Evolutionary conservation across 2,329 filamentous ascomycete genomes (phyloP).

Genomic region (Myriangium duriaei): DNA sequence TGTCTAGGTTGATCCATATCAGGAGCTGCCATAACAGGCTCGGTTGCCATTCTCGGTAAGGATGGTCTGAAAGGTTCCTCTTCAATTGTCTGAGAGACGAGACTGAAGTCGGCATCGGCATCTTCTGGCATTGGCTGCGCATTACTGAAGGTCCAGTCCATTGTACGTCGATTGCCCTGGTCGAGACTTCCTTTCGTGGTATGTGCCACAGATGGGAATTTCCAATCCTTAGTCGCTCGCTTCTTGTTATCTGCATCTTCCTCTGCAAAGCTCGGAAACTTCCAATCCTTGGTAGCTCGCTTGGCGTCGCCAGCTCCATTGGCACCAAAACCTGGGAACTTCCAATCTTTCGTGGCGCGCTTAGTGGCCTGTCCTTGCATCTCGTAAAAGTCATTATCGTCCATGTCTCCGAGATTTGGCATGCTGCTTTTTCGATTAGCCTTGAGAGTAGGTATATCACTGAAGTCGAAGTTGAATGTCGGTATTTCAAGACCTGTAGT

Average conservation of each 20-base stretch:
- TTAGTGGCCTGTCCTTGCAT: conserved; percentile 24
- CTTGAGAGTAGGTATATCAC: conserved; percentile 42
- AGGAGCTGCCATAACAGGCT: conserved; percentile 29
- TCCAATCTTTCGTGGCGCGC: conserved; percentile 19
- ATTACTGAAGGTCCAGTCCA: conserved; percentile 37
- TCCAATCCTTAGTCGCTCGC: conserved; percentile 42
- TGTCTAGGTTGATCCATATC: conserved; percentile 15
- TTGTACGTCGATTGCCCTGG: conserved; percentile 30
- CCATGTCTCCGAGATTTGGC: conserved; percentile 29
- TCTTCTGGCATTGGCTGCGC: conserved; percentile 23
- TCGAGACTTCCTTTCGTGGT: conserved; percentile 15
- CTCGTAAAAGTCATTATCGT: conserved; percentile 26
- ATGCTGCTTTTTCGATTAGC: conserved; percentile 41
- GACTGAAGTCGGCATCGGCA: conserved; percentile 11
- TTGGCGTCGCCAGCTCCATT: conserved; percentile 21
- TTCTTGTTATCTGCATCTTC: conserved; percentile 16
- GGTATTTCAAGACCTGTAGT: conserved; percentile 38
- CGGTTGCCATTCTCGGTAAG: conserved; percentile 30
- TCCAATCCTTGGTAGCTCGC: conserved; percentile 36
- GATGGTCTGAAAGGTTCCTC: conserved; percentile 24
- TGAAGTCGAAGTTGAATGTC: conserved; percentile 34
- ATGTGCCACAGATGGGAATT: conserved; percentile 34
- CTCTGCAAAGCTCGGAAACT: conserved; percentile 23
- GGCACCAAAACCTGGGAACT: conserved; percentile 13
- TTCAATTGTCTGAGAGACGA: conserved; percentile 13